phyloP scores from a whole-genome alignment of 2,329 filamentous ascomycete species.

The Thermothelomyces thermophilus region DNA sequence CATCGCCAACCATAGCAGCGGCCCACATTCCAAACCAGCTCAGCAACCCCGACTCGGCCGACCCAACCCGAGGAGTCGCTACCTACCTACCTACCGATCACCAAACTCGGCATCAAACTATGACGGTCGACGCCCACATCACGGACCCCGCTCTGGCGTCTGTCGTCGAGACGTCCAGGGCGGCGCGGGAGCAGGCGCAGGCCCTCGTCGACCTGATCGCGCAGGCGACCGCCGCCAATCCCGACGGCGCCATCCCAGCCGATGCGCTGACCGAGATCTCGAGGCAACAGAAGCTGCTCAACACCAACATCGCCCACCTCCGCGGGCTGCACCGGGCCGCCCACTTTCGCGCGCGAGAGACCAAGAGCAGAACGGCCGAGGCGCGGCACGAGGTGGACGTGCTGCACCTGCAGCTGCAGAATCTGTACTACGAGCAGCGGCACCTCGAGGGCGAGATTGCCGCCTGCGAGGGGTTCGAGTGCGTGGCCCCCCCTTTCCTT shows the following conservation, averaged over 20 bases:
- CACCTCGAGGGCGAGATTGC: slow-evolving; percentile 85
- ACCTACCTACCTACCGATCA: background rate
- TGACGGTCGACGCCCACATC: slow-evolving; percentile 36
- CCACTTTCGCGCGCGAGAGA: slow-evolving; percentile 72
- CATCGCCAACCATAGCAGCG: background rate
- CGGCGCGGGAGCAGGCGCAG: slow-evolving; percentile 66
- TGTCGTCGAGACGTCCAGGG: slow-evolving; percentile 65
- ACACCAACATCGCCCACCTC: slow-evolving; percentile 71
- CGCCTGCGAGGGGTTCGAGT: slow-evolving; percentile 90
- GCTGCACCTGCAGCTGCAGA: slow-evolving; percentile 87
- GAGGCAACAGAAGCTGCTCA: slow-evolving; percentile 72
- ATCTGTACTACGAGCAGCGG: slow-evolving; percentile 91
- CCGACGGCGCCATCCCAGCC: slow-evolving; percentile 35
- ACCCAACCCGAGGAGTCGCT: background rate
- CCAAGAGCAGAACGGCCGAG: slow-evolving; percentile 79
- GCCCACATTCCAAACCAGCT: slow-evolving; percentile 3
- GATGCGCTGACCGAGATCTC: slow-evolving; percentile 55
- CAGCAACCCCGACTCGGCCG: slow-evolving; percentile 2
- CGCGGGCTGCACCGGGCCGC: slow-evolving; percentile 79
- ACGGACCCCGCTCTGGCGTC: slow-evolving; percentile 59
- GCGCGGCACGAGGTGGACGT: slow-evolving; percentile 85
- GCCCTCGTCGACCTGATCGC: slow-evolving; percentile 52
- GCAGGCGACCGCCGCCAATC: slow-evolving; percentile 37
- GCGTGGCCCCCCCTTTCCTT: slow-evolving; percentile 32
- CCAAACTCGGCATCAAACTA: background rate